phyloP scores from a whole-genome alignment of 306 rosid genomes.

The Crataegus laevigata region DNA sequence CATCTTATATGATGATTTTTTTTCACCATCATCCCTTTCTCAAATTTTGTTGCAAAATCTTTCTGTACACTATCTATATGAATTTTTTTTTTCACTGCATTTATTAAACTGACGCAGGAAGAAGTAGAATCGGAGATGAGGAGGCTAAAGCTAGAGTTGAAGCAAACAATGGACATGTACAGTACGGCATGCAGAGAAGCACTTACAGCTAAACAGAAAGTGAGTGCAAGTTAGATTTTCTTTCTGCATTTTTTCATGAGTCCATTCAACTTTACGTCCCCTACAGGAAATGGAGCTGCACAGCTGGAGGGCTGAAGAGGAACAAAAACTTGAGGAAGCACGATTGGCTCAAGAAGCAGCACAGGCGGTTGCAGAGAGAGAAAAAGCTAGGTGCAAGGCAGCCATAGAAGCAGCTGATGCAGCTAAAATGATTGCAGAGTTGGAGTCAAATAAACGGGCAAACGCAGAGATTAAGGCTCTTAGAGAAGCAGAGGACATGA shows the following conservation, averaged over 20 bases:
- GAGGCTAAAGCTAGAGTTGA: conserved; percentile 81
- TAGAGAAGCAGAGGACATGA: conserved; percentile 63
- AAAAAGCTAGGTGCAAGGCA: conserved; percentile 62
- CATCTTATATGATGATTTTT: neutral
- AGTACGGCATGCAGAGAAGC: conserved; percentile 74
- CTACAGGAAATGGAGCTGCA: conserved; percentile 52
- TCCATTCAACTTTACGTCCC: neutral
- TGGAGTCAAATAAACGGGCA: conserved; percentile 55
- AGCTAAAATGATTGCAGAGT: conserved; percentile 60
- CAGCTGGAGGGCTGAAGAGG: conserved; percentile 54
- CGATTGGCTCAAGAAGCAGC: conserved; percentile 64
- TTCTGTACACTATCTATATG: neutral
- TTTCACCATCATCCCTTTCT: neutral
- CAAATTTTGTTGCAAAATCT: neutral
- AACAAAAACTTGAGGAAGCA: conserved; percentile 59
- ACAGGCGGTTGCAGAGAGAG: conserved; percentile 64
- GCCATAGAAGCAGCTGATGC: conserved; percentile 81
- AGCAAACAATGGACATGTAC: conserved; percentile 92
- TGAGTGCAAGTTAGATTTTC: neutral
- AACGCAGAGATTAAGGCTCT: conserved; percentile 45
- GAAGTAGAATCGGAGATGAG: conserved; percentile 82
- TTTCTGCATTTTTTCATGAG: neutral
- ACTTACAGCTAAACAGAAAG: conserved; percentile 67
- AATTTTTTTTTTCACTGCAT: neutral
- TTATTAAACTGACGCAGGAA: conserved; percentile 31